These are phyloP conservation scores for Aspergillus fischeri DNA, from an alignment of 2,329 filamentous ascomycete genomes.

Conservation along the genomic window DNA sequence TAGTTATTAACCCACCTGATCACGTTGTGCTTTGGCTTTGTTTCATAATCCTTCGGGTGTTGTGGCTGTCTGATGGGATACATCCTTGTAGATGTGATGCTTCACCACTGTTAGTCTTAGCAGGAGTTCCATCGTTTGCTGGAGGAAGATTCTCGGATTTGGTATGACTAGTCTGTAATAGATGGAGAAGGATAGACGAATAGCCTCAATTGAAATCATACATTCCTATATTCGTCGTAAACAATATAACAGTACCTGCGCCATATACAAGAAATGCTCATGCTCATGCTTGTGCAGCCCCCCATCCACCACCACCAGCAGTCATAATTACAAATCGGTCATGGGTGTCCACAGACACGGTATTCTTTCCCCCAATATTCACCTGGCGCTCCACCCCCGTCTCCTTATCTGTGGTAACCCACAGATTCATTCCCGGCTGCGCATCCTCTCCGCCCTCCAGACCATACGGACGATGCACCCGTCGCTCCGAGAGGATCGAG, in stretches of 20 bases:
- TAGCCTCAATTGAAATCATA: neutral
- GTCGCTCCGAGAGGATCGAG: conserved; percentile 71
- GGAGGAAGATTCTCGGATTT: too few species aligned
- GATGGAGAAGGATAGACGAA: neutral
- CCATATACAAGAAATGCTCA: neutral
- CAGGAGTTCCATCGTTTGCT: too few species aligned
- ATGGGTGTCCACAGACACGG: conserved; percentile 55
- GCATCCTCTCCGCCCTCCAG: conserved; percentile 78
- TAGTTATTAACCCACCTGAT: too few species aligned
- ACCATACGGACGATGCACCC: conserved; percentile 76
- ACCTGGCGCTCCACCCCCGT: conserved; percentile 49
- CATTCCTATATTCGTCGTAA: neutral
- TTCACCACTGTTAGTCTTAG: too few species aligned
- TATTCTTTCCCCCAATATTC: conserved; percentile 61
- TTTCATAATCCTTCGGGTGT: too few species aligned
- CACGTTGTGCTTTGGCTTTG: too few species aligned
- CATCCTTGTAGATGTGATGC: too few species aligned
- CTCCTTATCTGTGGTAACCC: conserved; percentile 70
- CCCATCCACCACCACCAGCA: conserved; percentile 49
- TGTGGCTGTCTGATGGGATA: too few species aligned
- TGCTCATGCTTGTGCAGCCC: conserved; percentile 8
- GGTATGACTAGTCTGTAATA: neutral
- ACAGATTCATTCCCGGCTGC: conserved; percentile 75
- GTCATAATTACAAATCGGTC: conserved; percentile 60
- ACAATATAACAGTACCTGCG: too few species aligned